These are phyloP conservation scores for Macadamia integrifolia DNA, from an alignment of 164 flowering plant genomes.

Conservation along the genomic window DNA sequence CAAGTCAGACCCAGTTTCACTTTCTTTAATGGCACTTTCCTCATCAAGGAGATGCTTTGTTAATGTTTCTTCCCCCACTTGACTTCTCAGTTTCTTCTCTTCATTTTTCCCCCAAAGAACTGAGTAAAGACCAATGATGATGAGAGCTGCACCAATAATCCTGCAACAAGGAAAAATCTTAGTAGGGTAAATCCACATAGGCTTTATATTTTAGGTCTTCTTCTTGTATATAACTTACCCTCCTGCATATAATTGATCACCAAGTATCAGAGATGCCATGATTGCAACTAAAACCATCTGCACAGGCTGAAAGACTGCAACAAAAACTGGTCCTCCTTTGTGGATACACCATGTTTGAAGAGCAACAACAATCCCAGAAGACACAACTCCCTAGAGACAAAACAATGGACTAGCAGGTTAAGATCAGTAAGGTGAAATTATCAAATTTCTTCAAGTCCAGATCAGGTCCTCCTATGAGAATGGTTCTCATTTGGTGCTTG, in stretches of 20 bases:
- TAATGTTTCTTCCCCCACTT: conserved; percentile 31
- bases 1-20: conserved; percentile 19
- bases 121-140: conserved; percentile 55
- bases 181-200: not conserved
- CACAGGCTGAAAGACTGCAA: conserved; percentile 71
- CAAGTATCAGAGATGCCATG: conserved; percentile 62
- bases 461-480: too few relatives aligned
- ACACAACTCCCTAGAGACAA: conserved; percentile 54
- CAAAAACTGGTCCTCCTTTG: conserved; percentile 70
- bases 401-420: not conserved
- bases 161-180: conserved; percentile 25
- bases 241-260: conserved; percentile 71
- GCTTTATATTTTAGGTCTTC: not conserved
- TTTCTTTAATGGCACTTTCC: conserved; percentile 18
- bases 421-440: not conserved
- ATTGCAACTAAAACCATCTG: conserved; percentile 67
- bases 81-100: conserved; percentile 37
- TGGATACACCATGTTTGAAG: conserved; percentile 85
- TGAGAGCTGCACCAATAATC: conserved; percentile 55
- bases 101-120: conserved; percentile 73
- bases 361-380: conserved; percentile 61
- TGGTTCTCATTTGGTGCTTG: too few relatives aligned
- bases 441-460: not conserved
- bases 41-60: conserved; percentile 39
- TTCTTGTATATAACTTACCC: conserved; percentile 34